Base-by-base conservation (phyloP, 2,329 filamentous ascomycete species). In the Hypoxylon sp. region DNA sequence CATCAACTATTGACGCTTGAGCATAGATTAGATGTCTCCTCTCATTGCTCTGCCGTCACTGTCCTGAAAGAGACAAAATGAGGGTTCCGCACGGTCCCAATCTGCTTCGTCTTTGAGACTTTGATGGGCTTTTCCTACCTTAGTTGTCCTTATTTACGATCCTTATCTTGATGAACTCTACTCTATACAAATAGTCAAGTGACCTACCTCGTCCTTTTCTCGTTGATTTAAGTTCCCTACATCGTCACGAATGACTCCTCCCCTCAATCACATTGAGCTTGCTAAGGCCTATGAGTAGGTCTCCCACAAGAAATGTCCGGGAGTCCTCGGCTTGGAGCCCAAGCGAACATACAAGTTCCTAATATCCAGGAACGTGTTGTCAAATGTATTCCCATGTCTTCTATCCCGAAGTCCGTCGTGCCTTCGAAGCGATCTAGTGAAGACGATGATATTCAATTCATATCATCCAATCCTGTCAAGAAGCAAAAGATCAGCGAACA, bases 391-490 rank as follows among this genome's bases (percentile, higher is more conserved):
- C 41, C 38, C 25, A 45, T 45, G 34, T 21, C 32, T 30, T 43
- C 61, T 28, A 34, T 25, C 25, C 17, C 56, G 1, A 62, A 56
- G 32, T 21, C 64, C 45, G 17, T 50, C 19, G 60, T 66, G 21
- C 71, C 75, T 36, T 70, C 70, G 2, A 81, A 80, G 69, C 66
- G 74, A 57, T 71, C 69, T 23, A 81, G 83, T 53, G 83, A 84
- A 46, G 81, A 83, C 51, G 74, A 77, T 63, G 83, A 84, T 53
- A 76, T 84, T 32, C 77, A 83, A 68, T 82, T 84, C 59, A 75
- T 85, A 32, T 83, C 81, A 46, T 80, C 78, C 19, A 79, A 80
- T 23, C 81, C 82, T 9, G 79, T 82, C 55, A 83, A 82, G 74
- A 82, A 77, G 68, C 74, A 70, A 45, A 79, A 75, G 70, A 71